phyloP scores from a whole-genome alignment of 73 alveolate genomes.

The Paramecium pentaurelia region DNA sequence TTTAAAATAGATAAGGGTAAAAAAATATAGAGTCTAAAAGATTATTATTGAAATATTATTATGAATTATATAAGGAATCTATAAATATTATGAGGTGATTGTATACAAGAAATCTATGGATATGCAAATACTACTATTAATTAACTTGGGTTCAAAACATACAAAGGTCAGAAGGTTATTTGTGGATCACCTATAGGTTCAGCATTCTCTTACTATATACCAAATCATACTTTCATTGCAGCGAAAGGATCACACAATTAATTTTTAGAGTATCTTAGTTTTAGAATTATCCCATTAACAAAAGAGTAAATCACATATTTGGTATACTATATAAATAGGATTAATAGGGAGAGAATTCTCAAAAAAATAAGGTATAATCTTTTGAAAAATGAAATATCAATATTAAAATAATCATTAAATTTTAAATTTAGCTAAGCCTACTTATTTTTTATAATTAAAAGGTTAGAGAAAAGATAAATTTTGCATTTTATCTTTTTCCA shows the following conservation, averaged over 20 bases:
- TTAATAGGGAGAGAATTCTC: not conserved
- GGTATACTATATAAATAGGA: not conserved
- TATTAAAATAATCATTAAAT: not conserved
- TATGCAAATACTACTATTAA: not conserved
- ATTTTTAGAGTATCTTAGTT: not conserved
- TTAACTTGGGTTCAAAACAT: not conserved
- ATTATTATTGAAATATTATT: too few species aligned
- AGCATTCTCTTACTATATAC: not conserved
- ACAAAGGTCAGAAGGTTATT: not conserved
- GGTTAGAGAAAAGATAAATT: too few species aligned
- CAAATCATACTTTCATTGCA: not conserved
- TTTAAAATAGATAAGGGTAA: not conserved
- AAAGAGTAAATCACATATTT: not conserved
- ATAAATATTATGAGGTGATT: not conserved
- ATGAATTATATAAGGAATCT: too few species aligned
- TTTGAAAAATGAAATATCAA: not conserved
- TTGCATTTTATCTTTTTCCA: not conserved
- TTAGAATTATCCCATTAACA: not conserved
- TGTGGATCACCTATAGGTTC: not conserved
- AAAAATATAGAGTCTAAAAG: too few species aligned
- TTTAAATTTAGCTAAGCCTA: not conserved
- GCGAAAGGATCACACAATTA: slow-evolving; percentile 21
- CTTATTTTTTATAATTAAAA: not conserved
- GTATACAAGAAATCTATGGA: not conserved
- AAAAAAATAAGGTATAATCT: not conserved